Conservation (phyloP, 768 basidiomycete species). For the Pleurotus tuoliensis region DNA sequence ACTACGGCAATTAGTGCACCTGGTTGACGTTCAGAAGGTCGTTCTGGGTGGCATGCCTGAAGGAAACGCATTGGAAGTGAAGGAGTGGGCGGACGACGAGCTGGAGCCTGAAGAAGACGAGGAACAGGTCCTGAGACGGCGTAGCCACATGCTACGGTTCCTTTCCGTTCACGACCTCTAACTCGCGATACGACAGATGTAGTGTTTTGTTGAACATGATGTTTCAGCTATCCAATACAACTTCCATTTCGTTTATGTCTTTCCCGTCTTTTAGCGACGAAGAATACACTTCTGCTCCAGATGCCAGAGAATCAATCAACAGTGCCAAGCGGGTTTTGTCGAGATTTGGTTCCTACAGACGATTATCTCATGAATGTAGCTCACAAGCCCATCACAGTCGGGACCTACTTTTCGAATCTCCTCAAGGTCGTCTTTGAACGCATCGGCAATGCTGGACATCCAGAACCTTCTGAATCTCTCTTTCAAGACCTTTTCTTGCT, state of each 20-base stretch:
- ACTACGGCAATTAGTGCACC: slow-evolving; percentile 27
- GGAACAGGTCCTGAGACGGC: slow-evolving; percentile 7
- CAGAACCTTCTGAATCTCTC: slow-evolving; percentile 79
- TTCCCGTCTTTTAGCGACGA: slow-evolving; percentile 18
- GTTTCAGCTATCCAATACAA: slow-evolving; percentile 44
- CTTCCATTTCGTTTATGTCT: slow-evolving; percentile 66
- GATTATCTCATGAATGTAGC: too few relatives aligned
- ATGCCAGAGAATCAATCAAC: slow-evolving; percentile 78
- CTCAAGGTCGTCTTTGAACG: slow-evolving; percentile 81
- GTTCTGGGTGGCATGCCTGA: slow-evolving; percentile 23
- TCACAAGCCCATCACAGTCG: not conserved
- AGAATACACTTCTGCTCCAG: slow-evolving; percentile 71
- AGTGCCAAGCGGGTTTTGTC: slow-evolving; percentile 64
- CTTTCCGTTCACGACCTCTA: not conserved
- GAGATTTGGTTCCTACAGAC: slow-evolving; percentile 55
- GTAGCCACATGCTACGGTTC: slow-evolving; percentile 1
- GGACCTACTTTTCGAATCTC: slow-evolving; percentile 69
- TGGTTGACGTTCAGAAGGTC: slow-evolving; percentile 33
- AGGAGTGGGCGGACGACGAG: slow-evolving; percentile 12
- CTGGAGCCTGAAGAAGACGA: slow-evolving; percentile 14
- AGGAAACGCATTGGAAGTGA: not conserved
- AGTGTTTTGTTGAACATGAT: not conserved
- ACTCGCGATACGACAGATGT: not conserved
- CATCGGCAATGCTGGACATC: slow-evolving; percentile 82
- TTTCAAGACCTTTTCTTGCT: slow-evolving; percentile 53